These are phyloP conservation scores for Iberis pinnata DNA, from an alignment of 345 rosid genomes.

Conservation along the genomic window DNA sequence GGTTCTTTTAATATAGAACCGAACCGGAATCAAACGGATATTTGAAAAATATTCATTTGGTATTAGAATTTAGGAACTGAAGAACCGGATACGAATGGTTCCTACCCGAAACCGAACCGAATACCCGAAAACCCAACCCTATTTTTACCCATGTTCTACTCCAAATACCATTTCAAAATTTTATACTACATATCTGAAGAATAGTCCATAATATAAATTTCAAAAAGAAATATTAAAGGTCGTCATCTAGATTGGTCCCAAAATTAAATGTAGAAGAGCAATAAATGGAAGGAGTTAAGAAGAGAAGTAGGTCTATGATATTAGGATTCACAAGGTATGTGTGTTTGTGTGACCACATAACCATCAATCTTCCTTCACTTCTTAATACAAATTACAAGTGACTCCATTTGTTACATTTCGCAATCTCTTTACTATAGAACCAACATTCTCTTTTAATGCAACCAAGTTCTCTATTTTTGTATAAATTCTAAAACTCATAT, in stretches of 20 bases:
- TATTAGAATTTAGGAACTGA: no score
- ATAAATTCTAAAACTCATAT: no score
- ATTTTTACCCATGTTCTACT: no score
- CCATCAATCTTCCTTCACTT: constrained; percentile 1
- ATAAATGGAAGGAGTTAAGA: constrained; percentile 27
- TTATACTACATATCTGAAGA: no score
- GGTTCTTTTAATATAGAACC: no score
- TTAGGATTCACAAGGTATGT: constrained; percentile 23
- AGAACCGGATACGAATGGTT: no score
- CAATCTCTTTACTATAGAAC: constrained; percentile 11
- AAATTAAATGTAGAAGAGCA: constrained; percentile 20
- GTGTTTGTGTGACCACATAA: constrained; percentile 23
- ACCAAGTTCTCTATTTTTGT: not conserved
- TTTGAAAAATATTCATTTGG: no score
- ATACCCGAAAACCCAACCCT: no score
- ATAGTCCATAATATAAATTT: no score
- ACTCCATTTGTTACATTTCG: constrained; percentile 19
- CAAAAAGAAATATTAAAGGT: constrained; percentile 5
- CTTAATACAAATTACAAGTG: constrained; percentile 11
- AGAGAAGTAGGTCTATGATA: constrained; percentile 26
- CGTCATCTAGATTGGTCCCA: constrained; percentile 25
- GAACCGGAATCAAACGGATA: no score
- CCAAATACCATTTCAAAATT: no score
- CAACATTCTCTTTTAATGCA: constrained; percentile 24
- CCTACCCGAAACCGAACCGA: no score